Evolutionary conservation across 2,329 filamentous ascomycete genomes (phyloP).

Genomic region (Ceratocystis variospora): DNA sequence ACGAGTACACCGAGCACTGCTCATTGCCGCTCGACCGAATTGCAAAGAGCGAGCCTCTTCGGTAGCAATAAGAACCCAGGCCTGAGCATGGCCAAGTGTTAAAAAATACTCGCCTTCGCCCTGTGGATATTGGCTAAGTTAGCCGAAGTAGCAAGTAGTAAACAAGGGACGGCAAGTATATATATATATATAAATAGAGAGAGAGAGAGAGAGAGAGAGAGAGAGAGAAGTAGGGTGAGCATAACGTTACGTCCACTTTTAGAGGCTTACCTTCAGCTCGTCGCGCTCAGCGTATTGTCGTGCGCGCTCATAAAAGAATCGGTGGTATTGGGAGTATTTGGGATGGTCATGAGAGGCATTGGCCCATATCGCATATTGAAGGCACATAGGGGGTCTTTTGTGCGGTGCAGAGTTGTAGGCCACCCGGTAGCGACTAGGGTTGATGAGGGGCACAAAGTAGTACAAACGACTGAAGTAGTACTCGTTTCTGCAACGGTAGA

Average conservation of each 20-base stretch:
- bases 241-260: neutral
- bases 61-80: slow-evolving; percentile 59
- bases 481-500: slow-evolving; percentile 39
- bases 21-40: slow-evolving; percentile 78
- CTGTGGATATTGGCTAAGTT: slow-evolving; percentile 23
- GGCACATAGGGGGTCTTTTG: slow-evolving; percentile 64
- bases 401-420: slow-evolving; percentile 58
- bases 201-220: neutral
- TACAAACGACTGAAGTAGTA: slow-evolving; percentile 67
- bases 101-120: slow-evolving; percentile 69
- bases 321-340: slow-evolving; percentile 58
- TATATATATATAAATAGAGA: too few relatives aligned
- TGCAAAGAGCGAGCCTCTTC: slow-evolving; percentile 78
- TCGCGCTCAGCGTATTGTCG: slow-evolving; percentile 72
- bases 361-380: slow-evolving; percentile 84
- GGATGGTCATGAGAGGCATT: slow-evolving; percentile 56
- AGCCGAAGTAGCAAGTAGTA: neutral
- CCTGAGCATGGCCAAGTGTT: slow-evolving; percentile 64
- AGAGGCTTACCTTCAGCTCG: slow-evolving; percentile 53
- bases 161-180: neutral
- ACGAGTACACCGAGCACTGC: slow-evolving; percentile 54
- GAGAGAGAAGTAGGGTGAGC: neutral
- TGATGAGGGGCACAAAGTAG: slow-evolving; percentile 60
- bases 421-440: slow-evolving; percentile 60
- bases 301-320: slow-evolving; percentile 67